These are phyloP conservation scores for Phytopythium chamaehyphon DNA, from an alignment of 352 stramenopile genomes.

Conservation along the genomic window DNA sequence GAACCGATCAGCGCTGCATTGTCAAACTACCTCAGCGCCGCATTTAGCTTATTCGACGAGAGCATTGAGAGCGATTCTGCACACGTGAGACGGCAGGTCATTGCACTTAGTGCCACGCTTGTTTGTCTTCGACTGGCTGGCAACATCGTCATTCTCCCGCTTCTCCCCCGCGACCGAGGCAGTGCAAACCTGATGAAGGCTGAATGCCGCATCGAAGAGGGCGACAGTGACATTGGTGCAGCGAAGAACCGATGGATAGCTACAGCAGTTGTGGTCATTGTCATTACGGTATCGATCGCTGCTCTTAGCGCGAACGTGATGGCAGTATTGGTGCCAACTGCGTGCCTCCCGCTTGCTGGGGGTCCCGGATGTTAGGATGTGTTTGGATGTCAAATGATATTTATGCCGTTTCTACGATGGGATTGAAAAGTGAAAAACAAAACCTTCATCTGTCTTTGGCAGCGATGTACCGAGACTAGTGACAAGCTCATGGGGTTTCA, in stretches of 20 bases:
- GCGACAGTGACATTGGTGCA: constrained; percentile 32
- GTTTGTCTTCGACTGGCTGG: constrained; percentile 43
- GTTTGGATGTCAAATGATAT: not conserved
- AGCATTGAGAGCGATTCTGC: constrained; percentile 49
- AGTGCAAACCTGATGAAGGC: constrained; percentile 39
- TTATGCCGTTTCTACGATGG: constrained; percentile 8
- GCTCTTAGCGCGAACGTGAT: constrained; percentile 57
- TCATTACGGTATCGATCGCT: constrained; percentile 29
- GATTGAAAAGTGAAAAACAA: constrained; percentile 21
- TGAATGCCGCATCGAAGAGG: constrained; percentile 13
- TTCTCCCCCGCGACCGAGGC: constrained; percentile 53
- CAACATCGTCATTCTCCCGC: constrained; percentile 33
- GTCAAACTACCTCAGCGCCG: constrained; percentile 51
- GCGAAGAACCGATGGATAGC: constrained; percentile 7
- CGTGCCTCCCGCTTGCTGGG: constrained; percentile 57
- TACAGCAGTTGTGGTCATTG: constrained; percentile 49
- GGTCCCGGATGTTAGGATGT: constrained; percentile 42
- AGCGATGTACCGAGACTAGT: constrained; percentile 21
- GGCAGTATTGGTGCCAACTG: constrained; percentile 47
- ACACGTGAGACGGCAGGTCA: constrained; percentile 55
- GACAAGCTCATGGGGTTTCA: constrained; percentile 21
- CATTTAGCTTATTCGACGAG: constrained; percentile 55
- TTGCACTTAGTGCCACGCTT: constrained; percentile 47
- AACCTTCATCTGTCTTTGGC: constrained; percentile 10
- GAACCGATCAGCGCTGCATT: constrained; percentile 50